Evolutionary conservation across 2,329 filamentous ascomycete species (phyloP), one percentile per base, ranked within the genome.

Genomic region (Bisporella sp.): DNA sequence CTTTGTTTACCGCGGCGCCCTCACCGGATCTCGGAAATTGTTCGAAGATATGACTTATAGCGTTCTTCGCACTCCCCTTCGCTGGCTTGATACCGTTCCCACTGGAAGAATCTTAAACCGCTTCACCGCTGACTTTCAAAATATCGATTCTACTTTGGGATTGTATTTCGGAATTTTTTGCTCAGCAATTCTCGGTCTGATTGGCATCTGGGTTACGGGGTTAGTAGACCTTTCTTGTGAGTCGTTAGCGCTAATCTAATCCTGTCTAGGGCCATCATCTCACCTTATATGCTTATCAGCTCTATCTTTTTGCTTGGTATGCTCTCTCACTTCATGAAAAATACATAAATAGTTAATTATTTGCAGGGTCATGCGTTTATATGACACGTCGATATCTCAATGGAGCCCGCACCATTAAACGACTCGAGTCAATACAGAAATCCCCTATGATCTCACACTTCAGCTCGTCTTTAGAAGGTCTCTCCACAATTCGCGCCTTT

Each of bases 41-140:
- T 90, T 89, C 57, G 73, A 78, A 29, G 75, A 76, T 47, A 76
- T 89, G 57, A 79, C 84, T 33, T 79, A 78, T 57, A 73, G 78
- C 1, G 75, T 91, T 6, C 72, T 91, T 5, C 78, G 84, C 12
- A 80, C 85, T 6, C 86, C 84, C 1, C 72, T 90, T 13, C 74
- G 85, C 49, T 89, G 85, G 84, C 73, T 91, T 29, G 87, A 91
- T 61, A 89, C 85, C 0, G 82, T 88, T 0, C 87, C 87, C 0
- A 74, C 87, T 1, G 87, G 87, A 5, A 78, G 86, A 40, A 78
- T 91, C 33, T 71, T 90, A 31, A 91, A 91, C 66, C 77, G 87
- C 1, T 88, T 90, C 64, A 88, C 85, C 0, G 75, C 82, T 4
- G 87, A 91, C 65, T 89, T 91, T 64, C 79, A 82, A 57, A 75